Conservation (phyloP, 2,329 filamentous ascomycete species). For the Fusarium agapanthi region DNA sequence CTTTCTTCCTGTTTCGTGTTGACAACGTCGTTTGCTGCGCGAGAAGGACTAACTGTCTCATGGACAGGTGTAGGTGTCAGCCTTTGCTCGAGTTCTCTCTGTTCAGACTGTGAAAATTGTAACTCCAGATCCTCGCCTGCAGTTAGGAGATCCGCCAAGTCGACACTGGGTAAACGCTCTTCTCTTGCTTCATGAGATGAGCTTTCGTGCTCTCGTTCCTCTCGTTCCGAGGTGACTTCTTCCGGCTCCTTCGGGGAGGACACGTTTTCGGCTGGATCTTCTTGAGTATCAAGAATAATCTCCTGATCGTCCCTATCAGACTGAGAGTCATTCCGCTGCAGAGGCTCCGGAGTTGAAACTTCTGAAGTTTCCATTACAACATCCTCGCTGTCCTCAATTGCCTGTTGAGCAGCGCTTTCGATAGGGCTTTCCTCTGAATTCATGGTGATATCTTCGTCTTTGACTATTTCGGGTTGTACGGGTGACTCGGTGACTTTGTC, state of each 20-base stretch:
- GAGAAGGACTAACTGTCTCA: not conserved
- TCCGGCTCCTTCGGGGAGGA: accelerated
- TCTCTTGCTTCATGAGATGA: not conserved
- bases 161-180: not conserved
- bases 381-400: not conserved
- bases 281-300: not conserved
- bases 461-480: not conserved
- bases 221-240: not conserved
- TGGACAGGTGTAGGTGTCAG: not conserved
- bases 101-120: slow-evolving; percentile 1
- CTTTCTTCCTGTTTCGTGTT: not conserved
- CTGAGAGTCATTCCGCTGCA: not conserved
- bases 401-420: not conserved
- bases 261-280: not conserved
- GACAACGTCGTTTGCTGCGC: not conserved
- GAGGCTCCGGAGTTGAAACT: not conserved
- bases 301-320: not conserved
- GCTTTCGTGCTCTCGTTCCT: not conserved
- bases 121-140: not conserved
- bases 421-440: not conserved
- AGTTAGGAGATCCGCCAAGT: not conserved
- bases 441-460: not conserved
- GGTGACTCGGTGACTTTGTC: not conserved
- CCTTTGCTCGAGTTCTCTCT: not conserved
- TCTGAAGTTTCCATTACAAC: not conserved